Evolutionary conservation across 495 filamentous ascomycete species (phyloP).

Genomic region (Daldinia caldariorum): DNA sequence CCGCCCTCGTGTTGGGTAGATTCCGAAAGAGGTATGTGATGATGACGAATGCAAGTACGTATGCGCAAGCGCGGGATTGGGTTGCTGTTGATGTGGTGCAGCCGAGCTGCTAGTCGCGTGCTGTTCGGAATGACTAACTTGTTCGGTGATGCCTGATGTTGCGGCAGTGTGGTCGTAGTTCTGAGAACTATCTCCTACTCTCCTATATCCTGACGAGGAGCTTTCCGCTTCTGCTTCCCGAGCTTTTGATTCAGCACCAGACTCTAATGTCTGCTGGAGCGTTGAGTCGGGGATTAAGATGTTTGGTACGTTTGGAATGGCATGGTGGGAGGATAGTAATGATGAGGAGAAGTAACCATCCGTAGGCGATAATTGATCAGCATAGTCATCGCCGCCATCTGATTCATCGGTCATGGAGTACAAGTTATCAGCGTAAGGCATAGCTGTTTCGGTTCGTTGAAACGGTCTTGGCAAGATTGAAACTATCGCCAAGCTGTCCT

Average conservation of each 20-base stretch:
- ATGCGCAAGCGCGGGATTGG: slow-evolving; percentile 29
- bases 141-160: slow-evolving; percentile 37
- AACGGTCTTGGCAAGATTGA: slow-evolving; percentile 41
- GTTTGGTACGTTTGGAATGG: slow-evolving; percentile 53
- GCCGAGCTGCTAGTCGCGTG: slow-evolving; percentile 24
- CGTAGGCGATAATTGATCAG: slow-evolving; percentile 52
- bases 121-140: slow-evolving; percentile 22
- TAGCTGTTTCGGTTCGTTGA: slow-evolving; percentile 38
- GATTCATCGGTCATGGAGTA: slow-evolving; percentile 53
- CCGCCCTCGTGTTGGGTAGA: slow-evolving; percentile 19
- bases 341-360: slow-evolving; percentile 56
- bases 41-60: slow-evolving; percentile 46
- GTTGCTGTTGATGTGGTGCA: slow-evolving; percentile 19
- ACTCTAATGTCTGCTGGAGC: slow-evolving; percentile 43
- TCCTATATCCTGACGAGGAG: slow-evolving; percentile 20
- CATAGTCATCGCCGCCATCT: slow-evolving; percentile 50
- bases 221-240: slow-evolving; percentile 52
- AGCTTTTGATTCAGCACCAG: slow-evolving; percentile 53
- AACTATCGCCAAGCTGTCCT: slow-evolving; percentile 44
- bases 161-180: slow-evolving; percentile 19
- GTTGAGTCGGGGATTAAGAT: slow-evolving; percentile 56
- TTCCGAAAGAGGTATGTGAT: slow-evolving; percentile 16
- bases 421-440: slow-evolving; percentile 59
- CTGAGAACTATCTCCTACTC: slow-evolving; percentile 8
- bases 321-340: slow-evolving; percentile 48